Evolutionary conservation across 495 filamentous ascomycete species (phyloP).

Genomic region (Penicillium crystallinum): DNA sequence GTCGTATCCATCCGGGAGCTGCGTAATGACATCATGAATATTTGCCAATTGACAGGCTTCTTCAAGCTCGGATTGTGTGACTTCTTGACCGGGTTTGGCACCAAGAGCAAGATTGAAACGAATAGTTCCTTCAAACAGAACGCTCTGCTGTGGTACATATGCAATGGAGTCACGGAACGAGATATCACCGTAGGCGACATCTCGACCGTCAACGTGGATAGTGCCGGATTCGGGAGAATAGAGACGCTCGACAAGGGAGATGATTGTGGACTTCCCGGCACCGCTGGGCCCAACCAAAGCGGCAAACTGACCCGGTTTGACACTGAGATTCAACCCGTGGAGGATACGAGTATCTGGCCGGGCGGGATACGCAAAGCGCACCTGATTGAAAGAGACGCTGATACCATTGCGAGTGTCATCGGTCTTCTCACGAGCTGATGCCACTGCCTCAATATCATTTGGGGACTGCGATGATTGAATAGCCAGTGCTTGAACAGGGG

Average conservation of each 20-base stretch:
- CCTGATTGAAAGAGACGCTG: too few species aligned
- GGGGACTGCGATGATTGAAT: too few species aligned
- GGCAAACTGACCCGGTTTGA: constrained; percentile 50
- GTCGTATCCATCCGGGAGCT: constrained; percentile 57
- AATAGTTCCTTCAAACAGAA: constrained; percentile 51
- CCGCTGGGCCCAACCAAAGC: constrained; percentile 55
- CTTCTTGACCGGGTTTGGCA: constrained; percentile 37
- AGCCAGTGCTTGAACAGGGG: too few species aligned
- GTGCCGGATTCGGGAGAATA: constrained; percentile 44
- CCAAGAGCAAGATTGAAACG: constrained; percentile 51
- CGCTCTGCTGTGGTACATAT: constrained; percentile 51
- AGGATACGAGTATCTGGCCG: constrained; percentile 48
- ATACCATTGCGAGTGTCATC: too few species aligned
- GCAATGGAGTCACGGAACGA: constrained; percentile 46
- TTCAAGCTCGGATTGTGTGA: constrained; percentile 45
- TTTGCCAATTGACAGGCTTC: constrained; percentile 53
- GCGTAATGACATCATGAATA: constrained; percentile 53
- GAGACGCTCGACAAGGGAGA: constrained; percentile 52
- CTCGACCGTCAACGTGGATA: constrained; percentile 36
- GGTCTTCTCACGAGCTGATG: too few species aligned
- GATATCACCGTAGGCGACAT: constrained; percentile 33
- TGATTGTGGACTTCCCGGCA: constrained; percentile 54
- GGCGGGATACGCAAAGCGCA: constrained; percentile 54
- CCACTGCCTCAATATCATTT: too few species aligned
- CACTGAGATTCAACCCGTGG: constrained; percentile 43